Percentiles rank a stretch among this genome's conserved stretches.
Evolutionary conservation across 148 eudicot species (phyloP).

Genomic region (Salicornia ramosissima): DNA sequence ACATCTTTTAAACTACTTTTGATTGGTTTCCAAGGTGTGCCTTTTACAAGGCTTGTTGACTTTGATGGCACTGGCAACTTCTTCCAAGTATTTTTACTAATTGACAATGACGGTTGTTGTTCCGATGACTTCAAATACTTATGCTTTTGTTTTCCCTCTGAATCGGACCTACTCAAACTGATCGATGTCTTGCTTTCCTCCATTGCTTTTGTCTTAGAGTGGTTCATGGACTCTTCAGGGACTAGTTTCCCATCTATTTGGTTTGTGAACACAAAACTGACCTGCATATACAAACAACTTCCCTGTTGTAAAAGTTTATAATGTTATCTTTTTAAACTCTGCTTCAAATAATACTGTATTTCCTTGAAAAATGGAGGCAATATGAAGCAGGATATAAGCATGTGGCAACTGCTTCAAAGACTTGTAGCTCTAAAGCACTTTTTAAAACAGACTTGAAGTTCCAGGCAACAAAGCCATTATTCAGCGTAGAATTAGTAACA

Average conservation of each 20-base stretch:
- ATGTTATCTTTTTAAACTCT: background rate
- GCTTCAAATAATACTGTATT: too few species aligned
- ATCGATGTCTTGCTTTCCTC: constrained; percentile 14
- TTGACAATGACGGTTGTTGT: constrained; percentile 20
- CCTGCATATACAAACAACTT: constrained; percentile 43
- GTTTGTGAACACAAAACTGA: constrained; percentile 83
- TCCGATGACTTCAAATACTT: constrained; percentile 23
- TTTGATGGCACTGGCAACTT: constrained; percentile 25
- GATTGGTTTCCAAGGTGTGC: constrained; percentile 23
- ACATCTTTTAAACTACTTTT: constrained; percentile 42
- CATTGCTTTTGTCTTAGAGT: constrained; percentile 27
- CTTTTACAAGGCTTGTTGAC: constrained; percentile 28
- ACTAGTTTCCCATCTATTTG: constrained; percentile 93
- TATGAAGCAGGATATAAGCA: background rate
- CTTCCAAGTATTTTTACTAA: constrained; percentile 19
- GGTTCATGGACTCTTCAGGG: constrained; percentile 64
- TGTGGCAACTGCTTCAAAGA: background rate
- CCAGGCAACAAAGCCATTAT: background rate
- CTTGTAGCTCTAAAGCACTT: background rate
- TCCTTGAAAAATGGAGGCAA: too few species aligned
- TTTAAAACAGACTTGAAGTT: background rate
- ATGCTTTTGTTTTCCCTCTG: constrained; percentile 26
- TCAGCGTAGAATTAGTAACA: background rate
- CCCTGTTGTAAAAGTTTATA: background rate
- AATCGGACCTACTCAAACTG: background rate